Conservation (phyloP, 2,329 filamentous ascomycete species). For the Ophiostoma sp. region DNA sequence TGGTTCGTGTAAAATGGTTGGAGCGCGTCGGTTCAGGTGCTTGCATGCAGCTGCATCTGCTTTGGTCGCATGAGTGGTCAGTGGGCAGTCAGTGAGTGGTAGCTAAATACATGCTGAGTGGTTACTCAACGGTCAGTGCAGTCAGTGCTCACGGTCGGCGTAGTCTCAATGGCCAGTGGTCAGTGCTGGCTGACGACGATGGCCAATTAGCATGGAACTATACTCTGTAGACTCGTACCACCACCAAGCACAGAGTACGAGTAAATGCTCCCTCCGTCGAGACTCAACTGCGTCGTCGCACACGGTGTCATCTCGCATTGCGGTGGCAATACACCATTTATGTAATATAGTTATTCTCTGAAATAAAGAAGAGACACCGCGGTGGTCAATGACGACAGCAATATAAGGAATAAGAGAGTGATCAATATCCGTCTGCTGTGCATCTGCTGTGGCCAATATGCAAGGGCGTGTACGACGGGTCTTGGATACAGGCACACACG, state of each 20-base stretch:
- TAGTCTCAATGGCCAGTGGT: not conserved
- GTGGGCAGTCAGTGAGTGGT: not conserved
- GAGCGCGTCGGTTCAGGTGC: not conserved
- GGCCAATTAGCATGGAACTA: not conserved
- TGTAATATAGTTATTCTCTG: not conserved
- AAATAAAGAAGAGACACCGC: not conserved
- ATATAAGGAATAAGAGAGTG: not conserved
- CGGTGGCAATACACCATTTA: not conserved
- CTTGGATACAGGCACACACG: not conserved
- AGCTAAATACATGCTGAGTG: not conserved
- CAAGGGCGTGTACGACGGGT: not conserved
- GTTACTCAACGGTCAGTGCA: not conserved
- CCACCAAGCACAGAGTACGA: too few species aligned
- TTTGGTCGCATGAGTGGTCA: constrained; percentile 8
- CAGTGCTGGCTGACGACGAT: constrained; percentile 10
- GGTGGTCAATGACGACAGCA: constrained; percentile 7
- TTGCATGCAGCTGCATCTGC: constrained; percentile 10
- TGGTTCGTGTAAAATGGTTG: not conserved
- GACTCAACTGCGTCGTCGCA: not conserved
- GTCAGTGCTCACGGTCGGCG: constrained; percentile 6
- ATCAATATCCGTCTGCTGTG: constrained; percentile 4
- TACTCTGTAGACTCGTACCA: not conserved
- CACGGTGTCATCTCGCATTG: not conserved
- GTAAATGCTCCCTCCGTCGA: not conserved
- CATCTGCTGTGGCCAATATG: constrained; percentile 10